These are phyloP conservation scores for Trypanosoma boissoni DNA, from an alignment of 208 protist genomes.

Conservation along the genomic window DNA sequence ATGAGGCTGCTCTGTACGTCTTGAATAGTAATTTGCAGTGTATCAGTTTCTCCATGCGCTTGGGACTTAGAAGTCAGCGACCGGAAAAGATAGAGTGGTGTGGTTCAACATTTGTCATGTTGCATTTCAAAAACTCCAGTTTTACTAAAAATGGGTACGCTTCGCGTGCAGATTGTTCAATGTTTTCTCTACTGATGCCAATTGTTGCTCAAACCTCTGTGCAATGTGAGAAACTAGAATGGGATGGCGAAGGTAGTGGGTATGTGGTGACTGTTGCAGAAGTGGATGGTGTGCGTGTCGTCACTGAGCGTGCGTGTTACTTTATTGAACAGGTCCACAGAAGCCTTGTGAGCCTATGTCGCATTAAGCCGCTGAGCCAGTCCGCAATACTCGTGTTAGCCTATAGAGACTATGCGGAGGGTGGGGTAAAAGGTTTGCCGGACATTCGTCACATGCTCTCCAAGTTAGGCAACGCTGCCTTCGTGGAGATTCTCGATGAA, in stretches of 20 bases:
- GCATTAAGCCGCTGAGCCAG: conserved; percentile 30
- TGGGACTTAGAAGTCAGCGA: not conserved
- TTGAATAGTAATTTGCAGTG: conserved; percentile 11
- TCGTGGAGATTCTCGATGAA: conserved; percentile 44
- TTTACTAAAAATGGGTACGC: not conserved
- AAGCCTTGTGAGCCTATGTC: conserved; percentile 25
- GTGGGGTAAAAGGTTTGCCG: conserved; percentile 27
- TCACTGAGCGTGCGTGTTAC: conserved; percentile 31
- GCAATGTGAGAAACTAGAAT: conserved; percentile 38
- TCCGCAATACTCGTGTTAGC: conserved; percentile 27
- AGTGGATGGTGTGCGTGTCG: conserved; percentile 34
- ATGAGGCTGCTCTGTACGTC: conserved; percentile 1
- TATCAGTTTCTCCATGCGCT: conserved; percentile 5
- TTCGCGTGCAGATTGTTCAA: not conserved
- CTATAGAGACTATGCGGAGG: conserved; percentile 26
- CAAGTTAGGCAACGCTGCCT: conserved; percentile 12
- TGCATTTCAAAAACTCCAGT: conserved; percentile 29
- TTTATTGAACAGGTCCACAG: conserved; percentile 28
- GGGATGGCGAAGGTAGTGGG: conserved; percentile 36
- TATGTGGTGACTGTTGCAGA: conserved; percentile 24
- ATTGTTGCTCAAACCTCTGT: conserved; percentile 14
- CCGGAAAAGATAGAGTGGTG: conserved; percentile 32
- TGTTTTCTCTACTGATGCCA: conserved; percentile 40
- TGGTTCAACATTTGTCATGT: conserved; percentile 29
- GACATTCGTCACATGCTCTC: conserved; percentile 6